phyloP scores from a whole-genome alignment of 495 filamentous ascomycete genomes.

The Aspergillus homomorphus region DNA sequence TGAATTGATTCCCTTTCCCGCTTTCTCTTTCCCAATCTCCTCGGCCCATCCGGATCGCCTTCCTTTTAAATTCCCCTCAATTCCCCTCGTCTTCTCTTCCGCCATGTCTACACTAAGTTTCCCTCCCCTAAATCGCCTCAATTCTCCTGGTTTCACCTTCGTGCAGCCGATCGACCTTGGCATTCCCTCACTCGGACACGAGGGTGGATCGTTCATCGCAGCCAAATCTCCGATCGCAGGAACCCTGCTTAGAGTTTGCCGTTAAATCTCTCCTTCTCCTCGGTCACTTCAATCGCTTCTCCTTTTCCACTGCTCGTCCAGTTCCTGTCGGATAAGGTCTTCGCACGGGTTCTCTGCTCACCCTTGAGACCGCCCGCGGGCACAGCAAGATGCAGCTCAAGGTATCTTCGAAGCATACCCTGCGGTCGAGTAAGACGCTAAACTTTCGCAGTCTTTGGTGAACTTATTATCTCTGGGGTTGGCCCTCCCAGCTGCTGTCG shows the following conservation, averaged over 20 bases:
- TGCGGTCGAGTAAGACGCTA: neutral
- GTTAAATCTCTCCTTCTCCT: neutral
- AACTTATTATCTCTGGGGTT: neutral
- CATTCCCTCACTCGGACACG: slow-evolving; percentile 18
- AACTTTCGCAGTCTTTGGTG: neutral
- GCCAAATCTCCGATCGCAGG: slow-evolving; percentile 1
- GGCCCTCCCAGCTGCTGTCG: slow-evolving; percentile 5
- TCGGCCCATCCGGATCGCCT: neutral
- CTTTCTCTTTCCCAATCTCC: too few species aligned
- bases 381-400: slow-evolving; percentile 4
- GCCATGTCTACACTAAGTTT: neutral
- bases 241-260: neutral
- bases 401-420: neutral
- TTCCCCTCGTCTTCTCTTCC: neutral
- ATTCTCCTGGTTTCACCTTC: slow-evolving; percentile 8
- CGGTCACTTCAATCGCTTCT: neutral
- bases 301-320: neutral
- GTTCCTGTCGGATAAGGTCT: neutral
- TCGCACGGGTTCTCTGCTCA: neutral
- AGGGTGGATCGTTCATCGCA: slow-evolving; percentile 10
- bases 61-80: neutral
- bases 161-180: slow-evolving; percentile 17
- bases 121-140: neutral
- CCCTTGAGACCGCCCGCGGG: neutral
- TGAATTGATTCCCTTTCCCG: neutral